Base-by-base conservation (phyloP, 108 stramenopile species). In the Fistulifera pelliculosa region DNA sequence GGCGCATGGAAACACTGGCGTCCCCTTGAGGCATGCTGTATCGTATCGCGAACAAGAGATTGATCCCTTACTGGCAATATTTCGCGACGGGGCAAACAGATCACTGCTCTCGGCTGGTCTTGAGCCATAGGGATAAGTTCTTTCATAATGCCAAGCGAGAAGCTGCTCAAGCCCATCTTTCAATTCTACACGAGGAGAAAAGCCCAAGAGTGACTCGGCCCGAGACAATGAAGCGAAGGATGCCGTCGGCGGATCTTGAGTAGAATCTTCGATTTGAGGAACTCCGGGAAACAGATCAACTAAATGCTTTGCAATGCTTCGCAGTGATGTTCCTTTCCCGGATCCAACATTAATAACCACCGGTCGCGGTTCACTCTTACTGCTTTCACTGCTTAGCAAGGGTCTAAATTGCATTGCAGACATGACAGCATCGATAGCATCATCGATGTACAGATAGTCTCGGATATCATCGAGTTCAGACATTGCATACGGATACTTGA, bases 401-500 rank as follows among this genome's bases (percentile, higher is more conserved):
- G 68, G 64, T 43, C 79, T 61, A 38, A 70, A 81, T 56, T 90
- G 88, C 85, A 90, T 86, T 12, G 88, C 81, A 10, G 70, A 47
- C 71, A 88, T 70, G 38, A 88, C 72, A 1, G 80, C 91, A 72
- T 85, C 82, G 15, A 93, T 65, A n/a, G 86, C 84, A 68, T 93
- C 91, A 60, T 93, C 91, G 49, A 93, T 83, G 66, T 80, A 93
- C 2, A 88, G 71, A 61, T 71, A 92, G 60, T 92, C 90, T 23
- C 74, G 74, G n/a, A 52, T 21, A 18, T 16, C 47, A n/a, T 60
- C 49, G 2, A 41, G 19, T 35, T 26, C 15, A 38, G 27, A 21
- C 40, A 42, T 17, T 2, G 40, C 41, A 50, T 38, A 40, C 19
- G 16, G 15, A 19, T 23, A 39, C 5, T 47, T 22, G 40, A 41